Percentiles rank a stretch among this genome's conserved stretches.
phyloP scores from a whole-genome alignment of 2,329 filamentous ascomycete genomes.

The Chrysoporthe deuterocubensis region DNA sequence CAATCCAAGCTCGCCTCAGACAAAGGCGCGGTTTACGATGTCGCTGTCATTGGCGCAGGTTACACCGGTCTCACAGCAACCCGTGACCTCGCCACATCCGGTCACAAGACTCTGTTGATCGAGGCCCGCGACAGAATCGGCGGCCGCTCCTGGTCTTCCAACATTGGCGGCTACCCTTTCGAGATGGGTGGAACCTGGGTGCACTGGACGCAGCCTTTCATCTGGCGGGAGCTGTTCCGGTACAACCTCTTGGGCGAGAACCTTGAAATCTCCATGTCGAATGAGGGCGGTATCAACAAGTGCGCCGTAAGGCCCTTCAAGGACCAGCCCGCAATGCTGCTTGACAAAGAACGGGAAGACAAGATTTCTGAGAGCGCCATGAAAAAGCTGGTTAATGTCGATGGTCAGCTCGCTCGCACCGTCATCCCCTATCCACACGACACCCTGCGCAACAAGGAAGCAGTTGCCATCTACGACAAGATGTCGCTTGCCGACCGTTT shows the following conservation, averaged over 20 bases:
- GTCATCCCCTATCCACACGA: conserved; percentile 48
- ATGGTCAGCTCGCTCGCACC: conserved; percentile 43
- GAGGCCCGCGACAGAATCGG: conserved; percentile 54
- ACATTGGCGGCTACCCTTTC: conserved; percentile 47
- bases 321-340: conserved; percentile 24
- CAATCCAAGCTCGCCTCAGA: conserved; percentile 10
- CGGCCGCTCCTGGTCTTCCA: conserved; percentile 50
- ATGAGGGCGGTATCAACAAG: conserved; percentile 43
- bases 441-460: conserved; percentile 38
- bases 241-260: conserved; percentile 47
- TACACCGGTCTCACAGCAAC: conserved; percentile 39
- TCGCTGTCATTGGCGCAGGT: conserved; percentile 39
- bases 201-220: conserved; percentile 48
- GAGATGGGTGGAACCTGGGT: conserved; percentile 58
- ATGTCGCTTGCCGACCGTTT: conserved; percentile 49
- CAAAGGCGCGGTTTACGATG: conserved; percentile 27
- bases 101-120: conserved; percentile 45
- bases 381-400: conserved; percentile 51
- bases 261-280: conserved; percentile 44
- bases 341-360: conserved; percentile 49
- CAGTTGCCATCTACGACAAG: conserved; percentile 40
- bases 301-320: conserved; percentile 41
- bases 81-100: conserved; percentile 36
- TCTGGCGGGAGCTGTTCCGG: conserved; percentile 50
- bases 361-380: conserved; percentile 40